Base-by-base conservation (phyloP, 352 stramenopile species). In the Phytophthora palmivora region DNA sequence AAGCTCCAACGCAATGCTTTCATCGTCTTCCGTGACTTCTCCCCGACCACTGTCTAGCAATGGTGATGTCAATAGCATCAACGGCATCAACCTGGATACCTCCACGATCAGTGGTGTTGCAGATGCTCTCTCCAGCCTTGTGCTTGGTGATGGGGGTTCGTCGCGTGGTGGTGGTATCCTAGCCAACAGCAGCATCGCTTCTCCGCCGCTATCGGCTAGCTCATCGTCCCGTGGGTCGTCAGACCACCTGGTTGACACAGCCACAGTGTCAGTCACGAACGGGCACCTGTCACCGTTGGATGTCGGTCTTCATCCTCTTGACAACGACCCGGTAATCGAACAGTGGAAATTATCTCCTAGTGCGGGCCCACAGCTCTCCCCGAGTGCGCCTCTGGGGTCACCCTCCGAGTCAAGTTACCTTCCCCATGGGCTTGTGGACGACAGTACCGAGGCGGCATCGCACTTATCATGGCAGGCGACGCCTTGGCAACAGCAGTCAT, bases 341-440 rank as follows among this genome's bases (percentile, higher is more conserved):
- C 83, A 91, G 42, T 94, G 84, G 84, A 91, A 88, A 36, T 37
- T 94, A 21, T 92, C 84, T 41, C 81, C 82, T 47, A 81, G 74
- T 12, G 64, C 68, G 19, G 64, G 75, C 10, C 75, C 82, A 5
- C 80, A 84, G 22, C 61, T 71, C 10, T 66, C 61, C 1, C 61
- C 69, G 7, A 71, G 88, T 15, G 50, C 78, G n/a, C 74, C 84
- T 26, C 70, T 78, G 34, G 48, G 84, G 2, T 79, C 70, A 2
- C 63, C 77, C 33, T 79, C 68, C 4, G 58, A 89, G n/a, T 60
- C 76, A 7, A 74, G 58, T 52, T 88, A 82, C 39, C 67, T 87
- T 9, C 69, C 72, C 3, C 57, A 77, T 28, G 70, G 72, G 38
- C 63, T 87, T 28, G 68, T 78, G 45, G 62, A 72, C 33, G 58